Conservation (phyloP, 352 stramenopile genomes). For the Phytophthora ramorum region DNA sequence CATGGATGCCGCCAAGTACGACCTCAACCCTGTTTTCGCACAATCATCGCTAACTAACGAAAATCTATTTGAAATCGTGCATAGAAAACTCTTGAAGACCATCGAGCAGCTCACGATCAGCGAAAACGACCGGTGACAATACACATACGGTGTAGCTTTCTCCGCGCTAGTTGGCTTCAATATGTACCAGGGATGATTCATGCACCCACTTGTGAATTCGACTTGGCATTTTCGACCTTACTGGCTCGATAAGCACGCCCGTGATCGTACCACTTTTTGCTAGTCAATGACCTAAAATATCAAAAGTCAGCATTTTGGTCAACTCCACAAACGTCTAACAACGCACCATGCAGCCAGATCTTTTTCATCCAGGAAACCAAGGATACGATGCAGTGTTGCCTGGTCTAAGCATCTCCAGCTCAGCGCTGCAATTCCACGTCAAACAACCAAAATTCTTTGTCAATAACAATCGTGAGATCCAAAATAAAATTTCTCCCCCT, state of each 20-base stretch:
- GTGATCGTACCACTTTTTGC: conserved; percentile 49
- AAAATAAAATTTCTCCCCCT: neutral
- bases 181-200: conserved; percentile 3
- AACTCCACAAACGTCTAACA: neutral
- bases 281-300: conserved; percentile 47
- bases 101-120: conserved; percentile 48
- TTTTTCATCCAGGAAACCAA: conserved; percentile 35
- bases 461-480: neutral
- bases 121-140: conserved; percentile 12
- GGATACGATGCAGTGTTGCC: conserved; percentile 34
- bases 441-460: neutral
- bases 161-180: neutral
- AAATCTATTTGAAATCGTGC: conserved; percentile 34
- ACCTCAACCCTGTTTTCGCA: neutral
- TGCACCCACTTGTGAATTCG: conserved; percentile 19
- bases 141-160: neutral
- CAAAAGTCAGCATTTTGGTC: neutral
- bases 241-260: conserved; percentile 35
- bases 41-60: conserved; percentile 19
- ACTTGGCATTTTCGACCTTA: conserved; percentile 21
- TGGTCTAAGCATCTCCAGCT: conserved; percentile 59
- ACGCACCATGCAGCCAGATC: conserved; percentile 51
- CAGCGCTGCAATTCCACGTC: conserved; percentile 33
- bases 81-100: conserved; percentile 44
- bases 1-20: conserved; percentile 53